Evolutionary conservation across 192 early-diverging fungal species (phyloP).

Genomic region (Rhizophagus prolifer): DNA sequence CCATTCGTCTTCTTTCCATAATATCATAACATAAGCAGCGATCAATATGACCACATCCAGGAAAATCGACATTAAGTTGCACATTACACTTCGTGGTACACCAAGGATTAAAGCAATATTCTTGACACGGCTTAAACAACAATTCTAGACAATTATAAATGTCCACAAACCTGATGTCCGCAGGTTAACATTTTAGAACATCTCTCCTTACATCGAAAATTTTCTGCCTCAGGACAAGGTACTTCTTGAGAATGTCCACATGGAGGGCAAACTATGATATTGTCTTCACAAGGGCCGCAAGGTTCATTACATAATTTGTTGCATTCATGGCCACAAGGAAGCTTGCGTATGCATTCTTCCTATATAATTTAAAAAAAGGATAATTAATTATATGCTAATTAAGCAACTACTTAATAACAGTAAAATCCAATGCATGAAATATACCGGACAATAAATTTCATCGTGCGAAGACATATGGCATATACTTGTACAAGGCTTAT

Average conservation of each 20-base stretch:
- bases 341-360: slow-evolving; percentile 1
- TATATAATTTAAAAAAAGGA: background rate
- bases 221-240: background rate
- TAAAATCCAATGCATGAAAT: background rate
- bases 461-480: slow-evolving; percentile 20
- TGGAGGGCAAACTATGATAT: background rate
- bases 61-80: background rate
- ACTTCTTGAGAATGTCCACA: slow-evolving; percentile 21
- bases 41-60: background rate
- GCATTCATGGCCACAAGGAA: slow-evolving; percentile 26
- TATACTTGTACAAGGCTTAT: slow-evolving; percentile 7
- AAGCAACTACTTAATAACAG: background rate
- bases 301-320: slow-evolving; percentile 1
- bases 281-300: slow-evolving; percentile 1
- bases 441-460: slow-evolving; percentile 8
- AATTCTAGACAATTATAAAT: background rate
- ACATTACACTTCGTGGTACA: background rate
- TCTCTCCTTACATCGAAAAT: background rate
- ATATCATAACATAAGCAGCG: background rate
- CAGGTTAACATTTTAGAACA: slow-evolving; percentile 13
- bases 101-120: background rate
- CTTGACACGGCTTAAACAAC: background rate
- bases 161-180: slow-evolving; percentile 5
- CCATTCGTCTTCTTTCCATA: background rate
- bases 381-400: background rate